Evolutionary conservation across 116 monocot genomes (phyloP), one percentile per base, ranked within the genome.

Genomic region (Papilionanthe hybrid): DNA sequence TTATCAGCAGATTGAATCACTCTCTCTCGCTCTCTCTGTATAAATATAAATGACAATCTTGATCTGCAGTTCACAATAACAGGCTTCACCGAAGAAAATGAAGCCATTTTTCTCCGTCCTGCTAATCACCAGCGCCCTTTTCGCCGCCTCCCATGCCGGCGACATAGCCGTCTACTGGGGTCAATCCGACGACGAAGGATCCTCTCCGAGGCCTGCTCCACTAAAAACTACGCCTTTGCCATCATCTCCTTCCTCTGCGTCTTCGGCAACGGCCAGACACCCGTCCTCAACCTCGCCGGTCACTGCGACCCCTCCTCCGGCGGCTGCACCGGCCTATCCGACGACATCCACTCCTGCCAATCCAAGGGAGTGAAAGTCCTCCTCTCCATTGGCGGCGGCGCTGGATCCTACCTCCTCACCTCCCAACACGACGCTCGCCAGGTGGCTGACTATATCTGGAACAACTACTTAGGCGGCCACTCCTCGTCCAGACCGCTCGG

Each of bases 81-180:
- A 9, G 7, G 45, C 7, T 8, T 45, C 7, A 45, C 7, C 0
- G 10, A 10, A 7, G 5, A 45, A n/a, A 65, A 65, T 65, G 65
- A 19, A 12, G 9, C 23, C 65, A 65, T 9, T 19, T n/a, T 23
- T 12, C 65, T 9, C n/a, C 67, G 7, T 56, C 19, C 28, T 67
- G 23, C 9, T 10, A 25, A n/a, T n/a, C 9, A 18, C n/a, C 1
- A 11, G 8, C 25, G 28, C 27, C 2, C 27, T 67, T n/a, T 45
- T 45, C 45, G 25, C 25, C 10, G 9, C 22, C 49, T 79, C 83
- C 73, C 55, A 82, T 1, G 86, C 88, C 37, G 94, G 92, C 9
- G 72, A 78, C 45, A 94, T 94, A 45, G 92, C 92, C 48, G 77
- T 89, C 11, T 94, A 94, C 83, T 94, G 94, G 94, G 94, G 94